These are phyloP conservation scores for Strobilomyces echinocephalus DNA, from an alignment of 768 basidiomycete species.

Conservation along the genomic window DNA sequence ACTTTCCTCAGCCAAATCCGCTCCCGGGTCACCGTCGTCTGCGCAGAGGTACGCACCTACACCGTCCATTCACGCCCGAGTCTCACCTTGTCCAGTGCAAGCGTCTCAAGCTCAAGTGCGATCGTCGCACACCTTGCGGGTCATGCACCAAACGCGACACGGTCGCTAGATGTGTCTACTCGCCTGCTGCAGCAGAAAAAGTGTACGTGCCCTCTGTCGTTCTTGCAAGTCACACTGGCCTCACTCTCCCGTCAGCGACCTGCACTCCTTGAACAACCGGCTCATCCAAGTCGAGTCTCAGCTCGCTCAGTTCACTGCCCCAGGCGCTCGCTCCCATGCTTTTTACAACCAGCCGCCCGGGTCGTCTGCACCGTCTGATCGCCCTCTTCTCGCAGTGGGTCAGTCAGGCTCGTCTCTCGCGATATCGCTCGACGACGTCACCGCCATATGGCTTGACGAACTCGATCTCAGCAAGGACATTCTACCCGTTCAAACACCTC, in stretches of 20 bases:
- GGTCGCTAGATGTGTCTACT: conserved; percentile 66
- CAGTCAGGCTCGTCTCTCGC: conserved; percentile 44
- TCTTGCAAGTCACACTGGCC: background rate
- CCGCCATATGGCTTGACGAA: conserved; percentile 57
- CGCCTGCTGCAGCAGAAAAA: conserved; percentile 81
- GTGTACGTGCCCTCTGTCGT: conserved; percentile 45
- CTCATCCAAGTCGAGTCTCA: conserved; percentile 65
- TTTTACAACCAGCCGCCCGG: conserved; percentile 12
- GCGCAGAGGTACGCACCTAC: conserved; percentile 60
- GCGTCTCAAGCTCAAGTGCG: conserved; percentile 82
- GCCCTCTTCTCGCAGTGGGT: conserved; percentile 37
- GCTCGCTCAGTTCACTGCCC: conserved; percentile 44
- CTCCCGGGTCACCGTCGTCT: conserved; percentile 75
- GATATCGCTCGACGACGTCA: conserved; percentile 53
- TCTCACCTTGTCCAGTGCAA: conserved; percentile 56
- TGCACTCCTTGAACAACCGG: conserved; percentile 80
- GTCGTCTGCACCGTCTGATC: conserved; percentile 15
- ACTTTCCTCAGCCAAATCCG: conserved; percentile 52
- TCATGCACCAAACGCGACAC: conserved; percentile 79
- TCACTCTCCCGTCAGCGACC: conserved; percentile 44
- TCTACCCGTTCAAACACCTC: conserved; percentile 16
- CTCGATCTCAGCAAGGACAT: conserved; percentile 37
- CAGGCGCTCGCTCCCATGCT: conserved; percentile 24
- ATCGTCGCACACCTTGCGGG: conserved; percentile 70
- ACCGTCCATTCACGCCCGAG: background rate